These are phyloP conservation scores for Meripilus lineatus DNA, from an alignment of 1,284 basidiomycete species.

Conservation along the genomic window DNA sequence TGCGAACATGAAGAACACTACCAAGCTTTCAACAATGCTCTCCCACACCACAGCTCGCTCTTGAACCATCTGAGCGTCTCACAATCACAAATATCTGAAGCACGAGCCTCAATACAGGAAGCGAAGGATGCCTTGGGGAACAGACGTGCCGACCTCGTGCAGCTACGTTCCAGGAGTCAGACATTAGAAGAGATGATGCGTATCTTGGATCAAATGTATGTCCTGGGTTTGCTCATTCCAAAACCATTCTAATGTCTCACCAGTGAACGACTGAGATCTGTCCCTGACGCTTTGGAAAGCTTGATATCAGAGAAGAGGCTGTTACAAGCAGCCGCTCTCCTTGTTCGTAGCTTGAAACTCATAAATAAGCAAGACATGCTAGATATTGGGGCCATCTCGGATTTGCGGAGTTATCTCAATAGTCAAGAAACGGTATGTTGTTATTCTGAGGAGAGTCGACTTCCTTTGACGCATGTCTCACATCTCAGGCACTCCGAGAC, in stretches of 20 bases:
- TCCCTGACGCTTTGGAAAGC: conserved; percentile 90
- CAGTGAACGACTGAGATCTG: conserved; percentile 86
- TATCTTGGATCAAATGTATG: conserved; percentile 87
- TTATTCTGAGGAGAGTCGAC: background rate
- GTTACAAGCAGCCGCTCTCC: conserved; percentile 83
- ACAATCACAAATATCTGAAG: conserved; percentile 67
- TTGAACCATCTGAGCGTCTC: conserved; percentile 65
- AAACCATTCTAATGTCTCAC: no score
- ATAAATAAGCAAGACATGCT: conserved; percentile 91
- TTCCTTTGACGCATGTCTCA: background rate
- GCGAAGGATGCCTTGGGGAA: conserved; percentile 74
- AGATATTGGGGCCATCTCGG: conserved; percentile 91
- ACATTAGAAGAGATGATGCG: conserved; percentile 88
- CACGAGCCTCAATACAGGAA: conserved; percentile 73
- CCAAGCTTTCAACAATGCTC: conserved; percentile 85
- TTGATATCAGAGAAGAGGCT: conserved; percentile 96
- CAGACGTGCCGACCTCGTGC: conserved; percentile 81
- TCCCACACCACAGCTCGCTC: conserved; percentile 83
- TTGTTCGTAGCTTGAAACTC: conserved; percentile 85
- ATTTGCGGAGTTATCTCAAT: conserved; percentile 82
- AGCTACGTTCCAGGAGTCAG: conserved; percentile 80
- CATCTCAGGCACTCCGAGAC: conserved; percentile 73
- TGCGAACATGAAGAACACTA: conserved; percentile 61
- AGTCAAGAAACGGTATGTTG: conserved; percentile 80
- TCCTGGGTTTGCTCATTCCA: no score